Evolutionary conservation across 345 rosid genomes (phyloP).

Genomic region (Excoecaria cochinchinensis): DNA sequence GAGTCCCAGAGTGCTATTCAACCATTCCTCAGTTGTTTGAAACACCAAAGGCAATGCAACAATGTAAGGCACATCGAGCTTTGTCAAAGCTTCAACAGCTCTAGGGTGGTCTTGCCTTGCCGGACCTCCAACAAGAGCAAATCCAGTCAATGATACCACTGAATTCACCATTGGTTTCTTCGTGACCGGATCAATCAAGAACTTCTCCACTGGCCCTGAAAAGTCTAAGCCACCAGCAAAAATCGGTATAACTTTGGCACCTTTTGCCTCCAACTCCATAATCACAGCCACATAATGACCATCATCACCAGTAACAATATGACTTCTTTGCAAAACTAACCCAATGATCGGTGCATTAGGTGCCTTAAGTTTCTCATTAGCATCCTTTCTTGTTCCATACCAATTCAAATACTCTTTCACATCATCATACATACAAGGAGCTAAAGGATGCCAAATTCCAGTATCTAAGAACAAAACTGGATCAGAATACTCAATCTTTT

Average conservation of each 20-base stretch:
- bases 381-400: constrained; percentile 85
- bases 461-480: constrained; percentile 89
- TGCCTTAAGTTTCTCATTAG: constrained; percentile 62
- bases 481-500: constrained; percentile 71
- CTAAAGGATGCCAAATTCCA: constrained; percentile 97
- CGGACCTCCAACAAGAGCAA: constrained; percentile 98
- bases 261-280: constrained; percentile 95
- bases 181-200: constrained; percentile 59
- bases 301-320: constrained; percentile 96
- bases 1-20: constrained; percentile 86
- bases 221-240: constrained; percentile 95
- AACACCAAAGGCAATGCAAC: constrained; percentile 95
- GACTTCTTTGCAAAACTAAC: constrained; percentile 91
- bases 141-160: constrained; percentile 80
- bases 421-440: constrained; percentile 93
- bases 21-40: constrained; percentile 98
- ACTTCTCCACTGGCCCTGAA: constrained; percentile 88
- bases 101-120: constrained; percentile 99
- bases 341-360: constrained; percentile 75
- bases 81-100: constrained; percentile 84
- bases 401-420: constrained; percentile 94
- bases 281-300: constrained; percentile 96
- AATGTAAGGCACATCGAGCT: constrained; percentile 91
- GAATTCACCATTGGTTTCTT: constrained; percentile 76
- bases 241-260: constrained; percentile 94